Evolutionary conservation across 352 stramenopile genomes (phyloP), one percentile per base, ranked within the genome.

Genomic region (Globisporangium mamillatum): DNA sequence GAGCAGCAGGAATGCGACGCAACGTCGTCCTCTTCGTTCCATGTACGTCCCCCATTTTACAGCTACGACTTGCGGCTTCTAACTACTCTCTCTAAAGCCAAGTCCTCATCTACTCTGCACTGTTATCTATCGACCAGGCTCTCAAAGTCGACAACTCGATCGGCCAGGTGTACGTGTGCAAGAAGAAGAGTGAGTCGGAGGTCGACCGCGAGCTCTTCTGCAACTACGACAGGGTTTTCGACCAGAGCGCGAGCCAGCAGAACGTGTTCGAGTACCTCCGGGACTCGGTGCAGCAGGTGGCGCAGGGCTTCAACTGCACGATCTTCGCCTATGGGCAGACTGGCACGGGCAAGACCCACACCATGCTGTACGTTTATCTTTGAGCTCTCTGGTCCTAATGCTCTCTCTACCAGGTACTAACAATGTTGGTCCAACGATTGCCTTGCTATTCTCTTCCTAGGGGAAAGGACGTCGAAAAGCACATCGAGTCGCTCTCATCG

Each of bases 251-350:
- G 6, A 76, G 70, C 12, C 91, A 97, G 69, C 66, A 77, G 24
- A 80, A 92, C 46, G 76, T 97, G 6, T 97, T 96, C 60, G 69
- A 78, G 10, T 90, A 94, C 53, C 62, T 92, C 1, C 77, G 79
- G 18, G 83, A 90, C 36, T 77, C 80, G 3, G 82, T 97, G 36
- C 80, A 90, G 53, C 82, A 92, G 63, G 81, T 97, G 7, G 79
- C 91, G 1, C 82, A 94, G 69, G 90, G 90, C 36, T 93, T 92
- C 73, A 97, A 97, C 78, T 94, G 88, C 74, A 97, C 87, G 14
- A 93, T 97, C 46, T 97, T 97, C 72, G 90, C 91, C 2, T 97
- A 97, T 66, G 91, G 91, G 4, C 91, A 97, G 64, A 97, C 91
- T 6, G 90, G 88, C 61, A 95, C 86, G 6, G 90, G 91, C 54